Evolutionary conservation across 2,329 filamentous ascomycete species (phyloP), one percentile per base, ranked within the genome.

Genomic region (Colletotrichum lindemuthianum): DNA sequence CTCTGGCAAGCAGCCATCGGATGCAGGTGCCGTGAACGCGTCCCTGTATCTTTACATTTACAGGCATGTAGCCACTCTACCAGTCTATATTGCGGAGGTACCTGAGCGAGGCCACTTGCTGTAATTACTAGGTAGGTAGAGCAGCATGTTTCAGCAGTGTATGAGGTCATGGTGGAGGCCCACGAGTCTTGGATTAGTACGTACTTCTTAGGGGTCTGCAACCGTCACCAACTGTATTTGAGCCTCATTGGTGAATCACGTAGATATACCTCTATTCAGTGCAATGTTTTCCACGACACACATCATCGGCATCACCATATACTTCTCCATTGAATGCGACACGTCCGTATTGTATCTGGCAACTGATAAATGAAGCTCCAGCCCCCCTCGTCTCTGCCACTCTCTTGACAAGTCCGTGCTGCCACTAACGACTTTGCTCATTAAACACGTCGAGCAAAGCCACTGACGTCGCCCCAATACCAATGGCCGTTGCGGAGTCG

Each of bases 121-220:
- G 49, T 41, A 54, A 47, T 53, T 56, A 34, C 45, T 44, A 33
- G n/a, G 13, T 13, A 15, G 12, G 49, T n/a, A 32, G 50, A 36
- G 40, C 41, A 39, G 36, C 15, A 40, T 64, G 65, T 67, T 67
- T 67, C 65, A 65, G 56, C 51, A 36, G 60, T 36, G 56, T 67
- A 65, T 66, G 64, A 65, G 54, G 64, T 65, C 64, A 60, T 66
- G 60, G 60, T 65, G 57, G 58, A 65, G 57, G 61, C 57, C 61
- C 47, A 50, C 50, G 50, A 34, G 40, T 44, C 33, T 40, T 34
- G n/a, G n/a, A n/a, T n/a, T n/a, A n/a, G 16, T 41, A 45, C 24
- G 55, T 55, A 45, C 56, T 54, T 15, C 32, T 52, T 39, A 43
- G 43, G 41, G 54, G 24, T 24, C 24, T 24, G 4, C 4, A 12